A percentile compares a stretch with the other conserved stretches of the same genome.
Conservation (phyloP, 306 rosid species). For the Quercus cerris region DNA sequence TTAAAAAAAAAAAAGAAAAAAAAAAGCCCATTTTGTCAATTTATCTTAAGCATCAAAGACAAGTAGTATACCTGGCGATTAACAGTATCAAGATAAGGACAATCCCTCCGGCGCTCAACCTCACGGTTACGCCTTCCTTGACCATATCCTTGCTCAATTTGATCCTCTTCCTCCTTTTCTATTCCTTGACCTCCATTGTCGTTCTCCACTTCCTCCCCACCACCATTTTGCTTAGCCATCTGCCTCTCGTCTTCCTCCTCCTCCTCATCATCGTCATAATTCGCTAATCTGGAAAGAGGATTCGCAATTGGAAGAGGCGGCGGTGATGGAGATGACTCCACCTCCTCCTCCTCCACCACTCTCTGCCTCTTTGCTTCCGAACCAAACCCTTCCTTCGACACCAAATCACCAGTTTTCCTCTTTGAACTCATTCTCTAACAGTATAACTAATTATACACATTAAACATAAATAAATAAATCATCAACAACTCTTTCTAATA, state of each 20-base stretch:
- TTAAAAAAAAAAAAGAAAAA: too few species aligned
- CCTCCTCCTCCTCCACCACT: not conserved
- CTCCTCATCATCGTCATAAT: constrained; percentile 51
- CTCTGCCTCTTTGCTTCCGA: constrained; percentile 32
- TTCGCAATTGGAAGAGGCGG: constrained; percentile 25
- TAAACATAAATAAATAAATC: too few species aligned
- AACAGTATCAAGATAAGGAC: constrained; percentile 94
- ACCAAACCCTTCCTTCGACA: constrained; percentile 12
- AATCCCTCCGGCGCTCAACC: constrained; percentile 84
- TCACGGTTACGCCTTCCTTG: constrained; percentile 58
- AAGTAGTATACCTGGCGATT: constrained; percentile 77
- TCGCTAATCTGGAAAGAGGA: constrained; percentile 42
- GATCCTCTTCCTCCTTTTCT: constrained; percentile 35
- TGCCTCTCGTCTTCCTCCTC: constrained; percentile 25
- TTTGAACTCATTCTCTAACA: constrained; percentile 23
- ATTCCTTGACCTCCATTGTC: constrained; percentile 32
- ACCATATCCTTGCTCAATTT: constrained; percentile 41
- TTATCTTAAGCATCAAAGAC: not conserved
- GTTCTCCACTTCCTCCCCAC: constrained; percentile 18
- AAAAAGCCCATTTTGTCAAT: too few species aligned
- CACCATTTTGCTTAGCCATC: not conserved
- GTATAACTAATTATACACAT: too few species aligned
- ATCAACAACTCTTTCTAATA: too few species aligned
- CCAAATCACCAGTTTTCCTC: constrained; percentile 22
- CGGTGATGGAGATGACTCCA: not conserved